Conservation (phyloP, 164 flowering plant genomes). For the Aristolochia contorta region DNA sequence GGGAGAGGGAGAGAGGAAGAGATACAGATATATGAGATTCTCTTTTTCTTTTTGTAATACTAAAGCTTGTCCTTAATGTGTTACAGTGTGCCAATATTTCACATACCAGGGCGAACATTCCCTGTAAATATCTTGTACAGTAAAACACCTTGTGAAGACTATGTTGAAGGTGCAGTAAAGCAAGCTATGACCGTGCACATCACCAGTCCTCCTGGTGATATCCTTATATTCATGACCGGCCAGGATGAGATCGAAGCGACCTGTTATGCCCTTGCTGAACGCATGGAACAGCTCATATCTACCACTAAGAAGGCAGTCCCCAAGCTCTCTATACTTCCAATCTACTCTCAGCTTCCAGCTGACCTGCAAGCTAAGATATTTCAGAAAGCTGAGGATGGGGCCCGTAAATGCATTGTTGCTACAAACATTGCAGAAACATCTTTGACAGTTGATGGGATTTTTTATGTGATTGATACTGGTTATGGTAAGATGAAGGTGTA, state of each 20-base stretch:
- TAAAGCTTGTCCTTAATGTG: background rate
- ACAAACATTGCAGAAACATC: constrained; percentile 98
- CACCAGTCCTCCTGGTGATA: constrained; percentile 87
- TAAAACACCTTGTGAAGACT: constrained; percentile 86
- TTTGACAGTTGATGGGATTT: constrained; percentile 89
- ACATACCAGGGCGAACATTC: constrained; percentile 21
- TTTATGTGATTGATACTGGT: constrained; percentile 86
- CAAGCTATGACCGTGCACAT: constrained; percentile 93
- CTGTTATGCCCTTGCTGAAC: constrained; percentile 80
- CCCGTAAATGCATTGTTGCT: constrained; percentile 95
- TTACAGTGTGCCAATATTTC: constrained; percentile 77
- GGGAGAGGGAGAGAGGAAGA: too few species aligned
- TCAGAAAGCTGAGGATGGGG: constrained; percentile 90
- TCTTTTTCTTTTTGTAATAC: background rate
- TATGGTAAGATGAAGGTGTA: constrained; percentile 92
- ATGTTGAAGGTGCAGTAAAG: constrained; percentile 94
- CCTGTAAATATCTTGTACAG: constrained; percentile 29
- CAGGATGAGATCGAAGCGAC: constrained; percentile 99
- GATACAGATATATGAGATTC: too few species aligned
- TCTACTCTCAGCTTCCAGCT: constrained; percentile 96
- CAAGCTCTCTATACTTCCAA: constrained; percentile 79
- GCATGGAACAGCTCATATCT: constrained; percentile 78
- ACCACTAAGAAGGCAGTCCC: constrained; percentile 55
- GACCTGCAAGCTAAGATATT: constrained; percentile 95
- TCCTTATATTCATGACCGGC: constrained; percentile 96